Percentiles rank a stretch among this genome's conserved stretches.
These are phyloP conservation scores for Coniochaeta prunicola DNA, from an alignment of 2,329 filamentous ascomycete genomes.

Conservation along the genomic window DNA sequence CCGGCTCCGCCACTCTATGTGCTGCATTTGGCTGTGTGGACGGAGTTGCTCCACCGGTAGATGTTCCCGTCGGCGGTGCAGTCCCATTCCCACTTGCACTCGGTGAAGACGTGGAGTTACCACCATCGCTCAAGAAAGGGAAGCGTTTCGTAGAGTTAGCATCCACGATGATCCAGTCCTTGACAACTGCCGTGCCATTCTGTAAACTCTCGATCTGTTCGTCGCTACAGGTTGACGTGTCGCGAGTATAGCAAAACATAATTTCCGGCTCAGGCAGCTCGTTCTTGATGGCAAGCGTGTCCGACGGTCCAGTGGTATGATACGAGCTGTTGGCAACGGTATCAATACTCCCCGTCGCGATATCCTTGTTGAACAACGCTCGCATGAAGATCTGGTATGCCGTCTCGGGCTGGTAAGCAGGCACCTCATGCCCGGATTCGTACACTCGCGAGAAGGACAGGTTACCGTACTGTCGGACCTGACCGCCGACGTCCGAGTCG, in stretches of 20 bases:
- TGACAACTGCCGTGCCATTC: slow-evolving; percentile 43
- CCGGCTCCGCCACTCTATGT: background rate
- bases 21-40: background rate
- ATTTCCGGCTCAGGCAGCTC: slow-evolving; percentile 35
- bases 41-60: background rate
- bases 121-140: slow-evolving; percentile 34
- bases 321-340: slow-evolving; percentile 31
- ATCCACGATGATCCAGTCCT: slow-evolving; percentile 22
- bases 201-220: slow-evolving; percentile 45
- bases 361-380: slow-evolving; percentile 41
- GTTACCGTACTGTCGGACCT: slow-evolving; percentile 63
- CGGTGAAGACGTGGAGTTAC: slow-evolving; percentile 8
- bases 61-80: background rate
- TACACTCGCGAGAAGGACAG: slow-evolving; percentile 53
- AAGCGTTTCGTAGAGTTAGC: background rate
- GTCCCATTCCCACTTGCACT: background rate
- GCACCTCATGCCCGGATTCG: slow-evolving; percentile 49
- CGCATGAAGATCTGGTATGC: slow-evolving; percentile 43
- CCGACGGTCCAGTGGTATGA: slow-evolving; percentile 17
- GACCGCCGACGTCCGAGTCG: slow-evolving; percentile 54
- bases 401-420: slow-evolving; percentile 42
- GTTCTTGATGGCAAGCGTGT: slow-evolving; percentile 40
- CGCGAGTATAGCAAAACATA: slow-evolving; percentile 52
- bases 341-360: slow-evolving; percentile 39
- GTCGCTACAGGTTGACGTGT: slow-evolving; percentile 46